Conservation (phyloP, 306 rosid genomes). For the Oxytropis ochrocephala region DNA sequence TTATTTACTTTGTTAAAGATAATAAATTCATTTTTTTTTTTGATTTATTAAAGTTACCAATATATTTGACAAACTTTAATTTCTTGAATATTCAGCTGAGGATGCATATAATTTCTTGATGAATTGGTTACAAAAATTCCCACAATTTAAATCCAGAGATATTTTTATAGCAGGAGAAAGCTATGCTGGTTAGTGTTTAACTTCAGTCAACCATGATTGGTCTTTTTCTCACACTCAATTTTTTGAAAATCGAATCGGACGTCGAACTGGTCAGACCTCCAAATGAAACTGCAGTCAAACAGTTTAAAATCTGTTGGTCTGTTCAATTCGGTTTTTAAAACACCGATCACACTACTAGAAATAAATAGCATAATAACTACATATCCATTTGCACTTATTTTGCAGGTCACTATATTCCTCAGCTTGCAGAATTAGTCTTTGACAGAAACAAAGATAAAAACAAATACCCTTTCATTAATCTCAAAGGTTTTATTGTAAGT, state of each 20-base stretch:
- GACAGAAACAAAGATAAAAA: constrained; percentile 39
- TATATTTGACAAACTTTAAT: constrained; percentile 4
- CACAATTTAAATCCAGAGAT: constrained; percentile 40
- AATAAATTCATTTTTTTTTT: neutral
- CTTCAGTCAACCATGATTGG: neutral
- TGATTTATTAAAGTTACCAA: neutral
- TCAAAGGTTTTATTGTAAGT: constrained; percentile 60
- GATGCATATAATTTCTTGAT: constrained; percentile 57
- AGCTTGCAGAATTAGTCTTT: constrained; percentile 43
- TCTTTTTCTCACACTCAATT: neutral
- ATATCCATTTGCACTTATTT: neutral
- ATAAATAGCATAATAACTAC: neutral
- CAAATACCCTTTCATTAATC: constrained; percentile 36
- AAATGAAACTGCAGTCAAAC: no score
- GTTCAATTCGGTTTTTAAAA: no score
- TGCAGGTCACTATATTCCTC: constrained; percentile 56
- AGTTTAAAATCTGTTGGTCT: no score
- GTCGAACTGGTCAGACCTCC: no score
- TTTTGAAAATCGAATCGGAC: no score
- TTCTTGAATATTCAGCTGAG: constrained; percentile 32
- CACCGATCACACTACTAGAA: no score
- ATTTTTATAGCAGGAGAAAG: constrained; percentile 58
- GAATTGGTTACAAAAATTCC: constrained; percentile 50
- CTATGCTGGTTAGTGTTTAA: constrained; percentile 38
- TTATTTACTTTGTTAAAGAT: neutral